A percentile compares a stretch with the other conserved stretches of the same genome.
These are phyloP conservation scores for Wickerhamia fluorescens DNA, from an alignment of 805 yeast species.

Conservation along the genomic window DNA sequence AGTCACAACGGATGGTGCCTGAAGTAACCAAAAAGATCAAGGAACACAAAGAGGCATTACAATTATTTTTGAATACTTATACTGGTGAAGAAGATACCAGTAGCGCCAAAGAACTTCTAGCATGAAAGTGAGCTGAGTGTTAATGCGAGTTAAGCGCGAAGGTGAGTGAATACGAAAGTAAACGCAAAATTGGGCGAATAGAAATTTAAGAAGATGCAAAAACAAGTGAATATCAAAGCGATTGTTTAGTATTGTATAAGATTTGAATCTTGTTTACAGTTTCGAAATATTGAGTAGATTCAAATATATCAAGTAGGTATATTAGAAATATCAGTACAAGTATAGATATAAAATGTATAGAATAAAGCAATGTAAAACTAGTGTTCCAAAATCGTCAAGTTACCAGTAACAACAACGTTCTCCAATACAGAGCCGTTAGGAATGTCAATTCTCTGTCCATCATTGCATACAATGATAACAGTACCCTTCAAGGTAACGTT, in stretches of 20 bases:
- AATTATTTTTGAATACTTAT: constrained; percentile 29
- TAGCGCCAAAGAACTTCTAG: constrained; percentile 17
- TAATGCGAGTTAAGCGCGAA: no score
- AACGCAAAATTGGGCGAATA: no score
- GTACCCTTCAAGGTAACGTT: constrained; percentile 92
- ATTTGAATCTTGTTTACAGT: no score
- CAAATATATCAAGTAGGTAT: no score
- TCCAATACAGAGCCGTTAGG: constrained; percentile 94
- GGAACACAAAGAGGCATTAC: constrained; percentile 32
- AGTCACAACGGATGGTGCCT: constrained; percentile 32
- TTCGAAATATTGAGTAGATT: no score
- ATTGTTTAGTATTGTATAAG: no score
- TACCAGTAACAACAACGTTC: constrained; percentile 96
- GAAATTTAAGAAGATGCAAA: no score
- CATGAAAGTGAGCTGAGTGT: no score
- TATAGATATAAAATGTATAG: not conserved
- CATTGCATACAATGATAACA: constrained; percentile 94
- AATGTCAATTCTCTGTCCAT: constrained; percentile 93
- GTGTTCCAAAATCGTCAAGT: constrained; percentile 89
- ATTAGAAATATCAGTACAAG: no score
- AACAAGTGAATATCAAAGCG: no score
- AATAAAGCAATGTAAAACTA: constrained; percentile 17
- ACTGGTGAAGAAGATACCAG: constrained; percentile 28
- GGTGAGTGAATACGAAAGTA: no score
- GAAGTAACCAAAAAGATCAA: constrained; percentile 13